Evolutionary conservation across 1,139 yeast species (phyloP).

Genomic region (Yamadazyma blattariae): DNA sequence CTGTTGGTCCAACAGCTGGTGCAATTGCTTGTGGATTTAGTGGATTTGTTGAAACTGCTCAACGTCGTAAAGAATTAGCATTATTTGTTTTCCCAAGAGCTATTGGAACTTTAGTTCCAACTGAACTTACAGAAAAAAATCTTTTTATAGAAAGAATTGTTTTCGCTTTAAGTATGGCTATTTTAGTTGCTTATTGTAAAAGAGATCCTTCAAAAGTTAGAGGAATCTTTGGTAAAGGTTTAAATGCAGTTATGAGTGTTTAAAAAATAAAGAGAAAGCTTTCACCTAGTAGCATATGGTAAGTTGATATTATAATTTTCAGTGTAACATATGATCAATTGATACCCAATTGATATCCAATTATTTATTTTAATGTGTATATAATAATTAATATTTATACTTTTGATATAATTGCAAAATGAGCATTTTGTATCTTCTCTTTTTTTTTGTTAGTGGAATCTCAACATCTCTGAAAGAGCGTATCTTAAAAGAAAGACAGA

Average conservation of each 20-base stretch:
- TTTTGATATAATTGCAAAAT: too few relatives aligned
- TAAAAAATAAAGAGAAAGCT: too few relatives aligned
- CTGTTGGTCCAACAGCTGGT: conserved; percentile 29
- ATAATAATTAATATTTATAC: too few relatives aligned
- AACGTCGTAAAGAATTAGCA: conserved; percentile 38
- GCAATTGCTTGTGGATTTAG: conserved; percentile 33
- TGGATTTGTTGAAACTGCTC: conserved; percentile 30
- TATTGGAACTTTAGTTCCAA: conserved; percentile 31
- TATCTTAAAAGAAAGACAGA: too few relatives aligned
- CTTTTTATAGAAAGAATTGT: conserved; percentile 26
- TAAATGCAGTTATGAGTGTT: conserved; percentile 12
- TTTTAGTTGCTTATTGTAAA: conserved; percentile 31
- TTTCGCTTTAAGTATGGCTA: conserved; percentile 33
- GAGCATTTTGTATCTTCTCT: too few relatives aligned
- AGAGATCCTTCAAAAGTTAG: conserved; percentile 27
- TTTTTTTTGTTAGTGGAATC: too few relatives aligned
- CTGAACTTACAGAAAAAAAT: conserved; percentile 24
- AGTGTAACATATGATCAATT: too few relatives aligned
- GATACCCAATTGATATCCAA: too few relatives aligned
- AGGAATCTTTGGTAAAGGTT: conserved; percentile 36
- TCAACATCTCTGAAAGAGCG: too few relatives aligned
- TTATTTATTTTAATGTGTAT: too few relatives aligned
- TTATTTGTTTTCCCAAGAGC: conserved; percentile 39
- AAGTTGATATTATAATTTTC: too few relatives aligned
- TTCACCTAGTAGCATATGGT: too few relatives aligned